Evolutionary conservation across 768 basidiomycete genomes (phyloP).

Genomic region (Podaxis sp.): DNA sequence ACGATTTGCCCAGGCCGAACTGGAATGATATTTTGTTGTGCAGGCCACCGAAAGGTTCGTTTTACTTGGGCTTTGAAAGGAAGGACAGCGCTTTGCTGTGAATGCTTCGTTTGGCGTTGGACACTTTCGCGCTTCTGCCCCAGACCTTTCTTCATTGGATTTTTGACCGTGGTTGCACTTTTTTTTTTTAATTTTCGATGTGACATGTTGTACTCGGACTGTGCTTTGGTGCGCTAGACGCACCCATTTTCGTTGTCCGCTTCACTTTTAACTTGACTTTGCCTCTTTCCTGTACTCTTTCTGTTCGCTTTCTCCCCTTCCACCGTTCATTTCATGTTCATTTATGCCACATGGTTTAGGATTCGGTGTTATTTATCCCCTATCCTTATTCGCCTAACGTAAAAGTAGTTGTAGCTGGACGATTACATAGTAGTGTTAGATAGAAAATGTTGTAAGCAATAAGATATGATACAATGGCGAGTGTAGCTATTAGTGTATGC

Average conservation of each 20-base stretch:
- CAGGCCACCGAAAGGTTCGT: constrained; percentile 55
- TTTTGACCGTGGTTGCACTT: neutral
- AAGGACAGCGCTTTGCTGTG: constrained; percentile 34
- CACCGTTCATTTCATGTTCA: neutral
- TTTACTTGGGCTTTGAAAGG: constrained; percentile 52
- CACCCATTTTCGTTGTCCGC: neutral
- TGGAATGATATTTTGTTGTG: constrained; percentile 79
- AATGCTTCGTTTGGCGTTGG: constrained; percentile 8
- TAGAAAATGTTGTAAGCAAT: neutral
- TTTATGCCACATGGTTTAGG: neutral
- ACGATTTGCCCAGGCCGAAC: constrained; percentile 58
- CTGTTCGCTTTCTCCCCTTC: neutral
- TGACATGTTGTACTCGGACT: neutral
- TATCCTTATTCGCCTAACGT: constrained; percentile 13
- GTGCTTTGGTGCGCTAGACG: constrained; percentile 1
- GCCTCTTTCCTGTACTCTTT: neutral
- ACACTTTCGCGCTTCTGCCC: neutral
- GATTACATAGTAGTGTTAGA: constrained; percentile 4
- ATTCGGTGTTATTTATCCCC: constrained; percentile 6
- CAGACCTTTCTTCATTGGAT: neutral
- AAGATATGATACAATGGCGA: constrained; percentile 2
- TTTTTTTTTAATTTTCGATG: neutral
- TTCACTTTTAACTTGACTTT: neutral
- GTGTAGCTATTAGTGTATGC: neutral
- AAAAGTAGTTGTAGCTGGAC: constrained; percentile 3